Evolutionary conservation across 169 alveolate genomes (phyloP), one percentile per base, ranked within the genome.

Genomic region (Plasmodium cynomolgi): DNA sequence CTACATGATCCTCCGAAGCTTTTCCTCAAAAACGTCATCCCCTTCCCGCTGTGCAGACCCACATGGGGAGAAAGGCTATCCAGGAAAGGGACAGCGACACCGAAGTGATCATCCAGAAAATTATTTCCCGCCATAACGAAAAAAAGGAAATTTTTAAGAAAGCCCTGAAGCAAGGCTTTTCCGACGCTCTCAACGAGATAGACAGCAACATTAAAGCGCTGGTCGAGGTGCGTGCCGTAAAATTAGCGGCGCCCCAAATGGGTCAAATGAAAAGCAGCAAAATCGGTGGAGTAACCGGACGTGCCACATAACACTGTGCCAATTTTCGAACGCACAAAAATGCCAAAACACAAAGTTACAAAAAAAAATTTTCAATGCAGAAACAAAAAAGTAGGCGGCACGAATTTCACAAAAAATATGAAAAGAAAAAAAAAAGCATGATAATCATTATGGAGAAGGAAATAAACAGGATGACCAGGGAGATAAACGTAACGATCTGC

Each of bases 371-470:
- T 83, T 68, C 17, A 17, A 34, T 81, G 20, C 68, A 91, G 95
- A 91, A 91, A 50, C 95, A 91, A 50, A 91, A 91, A 72, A 81
- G 34, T 20, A 81, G 95, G 56, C 62, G 95, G 75, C 80, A 91
- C 44, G 95, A 91, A 91, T 39, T 91, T 34, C 80, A 82, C 23
- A 77, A 81, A 47, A 91, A 91, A 91, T 91, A 91, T 81, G 95
- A 81, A 72, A 81, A 91, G 74, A 91, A 91, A 82, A 74, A 91
- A 26, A 82, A 81, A 50, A 91, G 29, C 20, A 81, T 91, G 39
- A 72, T 91, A n/a, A 71, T 31, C 26, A 72, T 17, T 15, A 73
- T 83, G 34, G 95, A 91, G 54, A 91, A 91, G 74, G 92, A 91
- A 41, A 71, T 91, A 81, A 44, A 9, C 31, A 4, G 44, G 37